Evolutionary conservation across 2,329 filamentous ascomycete genomes (phyloP).

Genomic region (Fonsecaea monophora): DNA sequence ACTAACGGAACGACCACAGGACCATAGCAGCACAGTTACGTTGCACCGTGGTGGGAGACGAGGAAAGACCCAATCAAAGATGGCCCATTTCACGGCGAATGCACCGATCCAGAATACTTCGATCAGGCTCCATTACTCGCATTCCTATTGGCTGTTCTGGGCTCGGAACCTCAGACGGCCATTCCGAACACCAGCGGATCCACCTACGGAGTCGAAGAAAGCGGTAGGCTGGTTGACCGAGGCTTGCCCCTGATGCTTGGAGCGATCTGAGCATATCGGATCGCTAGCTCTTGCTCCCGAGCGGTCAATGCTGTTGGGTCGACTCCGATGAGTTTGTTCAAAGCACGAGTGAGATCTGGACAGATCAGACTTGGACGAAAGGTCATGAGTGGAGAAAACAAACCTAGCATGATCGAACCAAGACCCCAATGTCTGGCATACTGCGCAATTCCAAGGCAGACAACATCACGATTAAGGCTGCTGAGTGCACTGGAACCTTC

Average conservation of each 20-base stretch:
- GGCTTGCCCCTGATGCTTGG: constrained; percentile 5
- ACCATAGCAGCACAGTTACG: background rate
- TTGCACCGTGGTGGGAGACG: background rate
- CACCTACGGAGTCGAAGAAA: background rate
- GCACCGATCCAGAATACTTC: background rate
- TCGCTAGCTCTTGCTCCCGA: constrained; percentile 7
- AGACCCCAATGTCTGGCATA: constrained; percentile 16
- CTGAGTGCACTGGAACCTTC: background rate
- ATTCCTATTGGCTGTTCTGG: background rate
- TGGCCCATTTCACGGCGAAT: background rate
- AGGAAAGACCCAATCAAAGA: background rate
- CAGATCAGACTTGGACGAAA: background rate
- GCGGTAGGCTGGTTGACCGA: background rate
- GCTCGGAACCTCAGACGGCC: background rate
- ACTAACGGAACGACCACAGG: background rate
- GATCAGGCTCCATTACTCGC: background rate
- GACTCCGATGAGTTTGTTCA: constrained; percentile 12
- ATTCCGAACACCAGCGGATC: background rate
- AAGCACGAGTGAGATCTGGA: constrained; percentile 13
- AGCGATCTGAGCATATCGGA: constrained; percentile 13
- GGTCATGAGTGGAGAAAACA: background rate
- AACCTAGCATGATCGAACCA: constrained; percentile 15
- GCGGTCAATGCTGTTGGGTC: constrained; percentile 5
- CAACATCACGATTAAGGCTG: constrained; percentile 9
- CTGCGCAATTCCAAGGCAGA: constrained; percentile 8